Evolutionary conservation across 352 stramenopile species (phyloP), one percentile per base, ranked within the genome.

Genomic region (Globisporangium camurandrum): DNA sequence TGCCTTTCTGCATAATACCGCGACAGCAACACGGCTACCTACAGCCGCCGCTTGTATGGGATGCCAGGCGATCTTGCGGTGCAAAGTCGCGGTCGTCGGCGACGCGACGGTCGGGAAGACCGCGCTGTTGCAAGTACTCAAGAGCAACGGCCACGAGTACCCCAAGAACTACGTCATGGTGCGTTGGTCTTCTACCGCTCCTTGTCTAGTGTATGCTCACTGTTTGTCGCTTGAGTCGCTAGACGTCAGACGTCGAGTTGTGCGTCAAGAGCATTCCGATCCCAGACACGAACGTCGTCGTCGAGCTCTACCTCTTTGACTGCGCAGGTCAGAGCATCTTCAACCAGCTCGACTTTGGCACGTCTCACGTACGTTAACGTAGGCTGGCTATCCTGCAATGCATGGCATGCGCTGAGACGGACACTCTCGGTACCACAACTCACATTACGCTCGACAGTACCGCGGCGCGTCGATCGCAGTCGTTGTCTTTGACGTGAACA

Each of bases 161-260:
- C 89, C 88, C 0, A 97, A 97, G 62, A 97, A 97, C 62, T 98
- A 98, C 65, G 68, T 97, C 39, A 98, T 97, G 91, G 82, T 89
- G 22, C 23, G 31, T n/a, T 30, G 26, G 7, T 46, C 6, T 41
- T n/a, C n/a, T n/a, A n/a, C n/a, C n/a, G 36, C 36, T n/a, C 3
- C 36, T 24, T 24, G 36, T 2, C 36, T 40, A n/a, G n/a, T n/a
- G n/a, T n/a, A n/a, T 19, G n/a, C 4, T 30, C 9, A 46, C 2
- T 20, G 27, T 17, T 45, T 5, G 10, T 34, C 30, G 30, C 8
- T 5, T 22, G 20, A 24, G 24, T 4, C 12, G 3, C 17, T 16
- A 95, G 84, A 97, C 91, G 2, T 94, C 86, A 17, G 74, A 80
- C 43, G 83, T 95, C 7, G 90, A 97, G 56, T 83, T 98, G 20